Percentiles rank a stretch among this genome's conserved stretches.
Evolutionary conservation across 257 asterid species (phyloP).

Genomic region (Scutellaria barbata): DNA sequence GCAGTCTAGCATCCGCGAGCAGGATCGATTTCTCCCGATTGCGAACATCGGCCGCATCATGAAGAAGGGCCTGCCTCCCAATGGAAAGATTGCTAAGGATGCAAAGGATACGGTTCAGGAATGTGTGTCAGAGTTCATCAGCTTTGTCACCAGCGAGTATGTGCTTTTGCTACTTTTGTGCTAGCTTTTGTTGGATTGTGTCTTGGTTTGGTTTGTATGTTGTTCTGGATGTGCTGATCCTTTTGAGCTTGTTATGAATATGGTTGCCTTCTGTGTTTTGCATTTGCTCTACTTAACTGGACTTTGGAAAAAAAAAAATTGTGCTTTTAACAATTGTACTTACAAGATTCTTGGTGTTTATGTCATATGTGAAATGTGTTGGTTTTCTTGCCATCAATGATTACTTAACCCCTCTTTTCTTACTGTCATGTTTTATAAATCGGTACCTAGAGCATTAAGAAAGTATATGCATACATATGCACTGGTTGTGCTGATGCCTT

Average conservation of each 20-base stretch:
- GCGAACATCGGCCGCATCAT: constrained; percentile 76
- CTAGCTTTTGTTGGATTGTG: background rate
- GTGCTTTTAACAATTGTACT: no score
- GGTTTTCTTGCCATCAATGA: no score
- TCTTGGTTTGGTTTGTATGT: background rate
- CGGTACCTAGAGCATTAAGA: constrained; percentile 1
- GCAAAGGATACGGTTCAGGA: constrained; percentile 80
- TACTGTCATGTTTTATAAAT: background rate
- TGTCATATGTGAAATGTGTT: no score
- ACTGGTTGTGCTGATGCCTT: background rate
- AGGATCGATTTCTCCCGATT: constrained; percentile 72
- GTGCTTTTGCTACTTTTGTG: background rate
- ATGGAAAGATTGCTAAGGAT: constrained; percentile 76
- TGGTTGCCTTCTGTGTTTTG: background rate
- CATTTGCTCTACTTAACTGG: background rate
- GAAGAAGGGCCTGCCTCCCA: constrained; percentile 71
- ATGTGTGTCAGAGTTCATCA: constrained; percentile 77
- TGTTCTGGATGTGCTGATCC: background rate
- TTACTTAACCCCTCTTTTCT: no score
- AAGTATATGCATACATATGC: background rate
- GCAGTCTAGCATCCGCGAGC: constrained; percentile 66
- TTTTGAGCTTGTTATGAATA: background rate
- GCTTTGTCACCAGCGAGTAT: constrained; percentile 82
- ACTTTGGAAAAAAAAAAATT: no score
- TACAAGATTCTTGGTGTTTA: no score